Base-by-base conservation (phyloP, 768 basidiomycete species). In the Mycena sanguinolenta region DNA sequence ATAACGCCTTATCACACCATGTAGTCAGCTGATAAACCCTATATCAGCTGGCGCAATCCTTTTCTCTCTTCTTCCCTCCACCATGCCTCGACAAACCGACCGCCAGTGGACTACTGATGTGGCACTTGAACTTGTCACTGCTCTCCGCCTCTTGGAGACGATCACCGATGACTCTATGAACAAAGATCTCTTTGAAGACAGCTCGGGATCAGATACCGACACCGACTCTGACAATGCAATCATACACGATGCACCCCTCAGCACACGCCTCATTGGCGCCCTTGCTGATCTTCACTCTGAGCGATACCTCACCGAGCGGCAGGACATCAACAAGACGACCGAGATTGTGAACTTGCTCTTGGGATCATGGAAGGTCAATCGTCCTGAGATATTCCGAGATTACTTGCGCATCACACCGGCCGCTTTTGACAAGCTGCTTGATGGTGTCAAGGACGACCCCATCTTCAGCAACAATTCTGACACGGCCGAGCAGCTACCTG, bases 1-100 rank as follows among this genome's bases (percentile, higher is more conserved):
- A 54, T 54, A 46, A 46, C 44, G 44, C 44, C 44, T 46, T 46
- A 46, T 17, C 44, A 46, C 44, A 17, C 44, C 44, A 46, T 46
- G 17, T 17, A 46, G n/a, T 46, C 44, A 46, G 9, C 44, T 46
- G 44, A 46, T 23, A 46, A 19, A 23, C 44, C 44, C 44, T 46
- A 46, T 17, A 46, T 46, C 44, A 46, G 44, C 44, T 46, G 44
- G 44, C n/a, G 21, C 44, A 46, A 46, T 46, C 44, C n/a, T 23
- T 46, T 19, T 46, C 44, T 17, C 44, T 46, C 10, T 19, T 46
- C 14, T 46, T 46, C 44, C 44, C 44, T 46, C 44, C 44, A 46
- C 44, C 5, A 46, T 46, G 44, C 44, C 44, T 46, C 44, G 44
- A 46, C 44, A 46, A 46, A 46, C 44, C 44, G 44, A 46, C 44